Evolutionary conservation across 805 yeast species (phyloP).

Genomic region (Metahyphopichia silvanorum): DNA sequence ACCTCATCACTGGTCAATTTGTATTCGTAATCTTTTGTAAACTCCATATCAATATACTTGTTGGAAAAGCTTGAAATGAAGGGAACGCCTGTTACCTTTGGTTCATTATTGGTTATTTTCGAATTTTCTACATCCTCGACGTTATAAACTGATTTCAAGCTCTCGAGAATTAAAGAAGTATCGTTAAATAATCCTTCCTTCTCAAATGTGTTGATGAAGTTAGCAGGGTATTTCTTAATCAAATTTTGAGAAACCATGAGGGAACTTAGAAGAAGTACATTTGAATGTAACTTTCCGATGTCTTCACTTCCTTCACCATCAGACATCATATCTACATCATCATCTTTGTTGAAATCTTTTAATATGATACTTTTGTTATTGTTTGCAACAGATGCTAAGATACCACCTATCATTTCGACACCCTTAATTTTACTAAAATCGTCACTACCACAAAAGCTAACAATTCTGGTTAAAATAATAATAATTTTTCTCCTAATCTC

Average conservation of each 20-base stretch:
- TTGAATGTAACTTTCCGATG: slow-evolving; percentile 22
- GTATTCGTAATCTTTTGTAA: slow-evolving; percentile 23
- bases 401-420: slow-evolving; percentile 37
- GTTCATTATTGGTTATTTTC: slow-evolving; percentile 6
- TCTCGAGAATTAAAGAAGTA: slow-evolving; percentile 30
- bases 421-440: slow-evolving; percentile 28
- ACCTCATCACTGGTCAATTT: slow-evolving; percentile 14
- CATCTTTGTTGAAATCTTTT: slow-evolving; percentile 11
- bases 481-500: slow-evolving; percentile 58
- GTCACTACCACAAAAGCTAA: slow-evolving; percentile 35
- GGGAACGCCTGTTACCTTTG: too few relatives aligned
- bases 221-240: slow-evolving; percentile 39
- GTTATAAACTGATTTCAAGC: slow-evolving; percentile 10
- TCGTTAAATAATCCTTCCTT: slow-evolving; percentile 73
- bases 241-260: slow-evolving; percentile 46
- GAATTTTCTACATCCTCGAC: slow-evolving; percentile 10
- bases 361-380: slow-evolving; percentile 39
- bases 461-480: slow-evolving; percentile 50
- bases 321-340: slow-evolving; percentile 8
- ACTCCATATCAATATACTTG: slow-evolving; percentile 28
- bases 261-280: slow-evolving; percentile 48
- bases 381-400: slow-evolving; percentile 61
- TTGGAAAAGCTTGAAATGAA: slow-evolving; percentile 15
- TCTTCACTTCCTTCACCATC: slow-evolving; percentile 11
- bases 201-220: slow-evolving; percentile 49